A percentile compares a stretch with the other conserved stretches of the same genome.
These are phyloP conservation scores for Chondrostereum purpureum DNA, from an alignment of 1,284 basidiomycete species.

Conservation along the genomic window DNA sequence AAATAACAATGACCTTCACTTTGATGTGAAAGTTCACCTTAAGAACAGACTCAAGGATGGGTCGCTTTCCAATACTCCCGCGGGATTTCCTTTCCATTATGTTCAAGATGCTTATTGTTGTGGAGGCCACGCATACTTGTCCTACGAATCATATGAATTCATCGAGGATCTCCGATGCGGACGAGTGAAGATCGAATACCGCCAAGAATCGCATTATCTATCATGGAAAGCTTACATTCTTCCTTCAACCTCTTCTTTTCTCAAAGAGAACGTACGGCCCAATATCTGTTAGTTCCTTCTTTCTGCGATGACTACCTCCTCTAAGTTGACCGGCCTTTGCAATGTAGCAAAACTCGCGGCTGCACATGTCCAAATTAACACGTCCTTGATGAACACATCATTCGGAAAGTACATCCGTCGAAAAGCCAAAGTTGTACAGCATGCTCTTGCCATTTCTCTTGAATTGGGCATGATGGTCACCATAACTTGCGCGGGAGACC, in stretches of 20 bases:
- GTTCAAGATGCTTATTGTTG: too few species aligned
- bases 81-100: neutral
- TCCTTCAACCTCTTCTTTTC: conserved; percentile 11
- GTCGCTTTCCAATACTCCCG: neutral
- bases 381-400: conserved; percentile 22
- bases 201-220: conserved; percentile 16
- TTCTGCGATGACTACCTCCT: too few species aligned
- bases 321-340: too few species aligned
- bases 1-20: too few species aligned
- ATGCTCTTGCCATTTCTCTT: conserved; percentile 29
- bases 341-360: conserved; percentile 18
- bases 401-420: conserved; percentile 24
- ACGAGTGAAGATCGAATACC: conserved; percentile 18
- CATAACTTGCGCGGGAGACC: conserved; percentile 15
- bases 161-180: conserved; percentile 18
- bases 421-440: conserved; percentile 24
- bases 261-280: neutral
- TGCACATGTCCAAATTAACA: conserved; percentile 27
- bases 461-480: conserved; percentile 27
- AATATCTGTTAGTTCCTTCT: too few species aligned
- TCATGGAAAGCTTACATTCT: conserved; percentile 19
- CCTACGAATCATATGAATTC: conserved; percentile 25
- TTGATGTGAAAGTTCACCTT: neutral
- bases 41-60: neutral
- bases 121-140: conserved; percentile 11